phyloP scores from a whole-genome alignment of 257 asterid species.

The Apocynum venetum region DNA sequence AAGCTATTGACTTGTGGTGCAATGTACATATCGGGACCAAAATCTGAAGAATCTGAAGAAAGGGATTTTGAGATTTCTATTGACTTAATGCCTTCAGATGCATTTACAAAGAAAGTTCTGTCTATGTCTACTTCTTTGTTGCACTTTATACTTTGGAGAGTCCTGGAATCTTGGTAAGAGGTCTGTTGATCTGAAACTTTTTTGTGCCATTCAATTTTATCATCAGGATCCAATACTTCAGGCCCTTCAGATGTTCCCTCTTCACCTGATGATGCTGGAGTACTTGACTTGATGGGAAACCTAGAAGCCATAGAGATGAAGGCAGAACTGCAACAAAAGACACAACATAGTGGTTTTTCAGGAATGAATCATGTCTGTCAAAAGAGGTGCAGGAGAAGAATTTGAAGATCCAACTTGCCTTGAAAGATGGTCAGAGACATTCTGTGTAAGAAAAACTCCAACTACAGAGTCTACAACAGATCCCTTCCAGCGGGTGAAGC shows the following conservation, averaged over 20 bases:
- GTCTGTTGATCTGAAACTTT: conserved; percentile 29
- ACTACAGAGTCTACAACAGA: conserved; percentile 52
- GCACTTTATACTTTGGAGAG: conserved; percentile 28
- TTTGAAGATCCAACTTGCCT: conserved; percentile 31
- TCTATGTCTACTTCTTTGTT: conserved; percentile 28
- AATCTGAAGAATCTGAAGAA: conserved; percentile 32
- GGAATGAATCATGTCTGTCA: background rate
- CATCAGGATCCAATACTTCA: conserved; percentile 44
- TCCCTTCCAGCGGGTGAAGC: conserved; percentile 58
- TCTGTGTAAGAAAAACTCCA: conserved; percentile 57
- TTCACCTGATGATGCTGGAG: conserved; percentile 33
- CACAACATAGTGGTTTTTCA: background rate
- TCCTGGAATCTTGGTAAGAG: conserved; percentile 31
- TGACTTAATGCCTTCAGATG: conserved; percentile 26
- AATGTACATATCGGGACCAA: conserved; percentile 31
- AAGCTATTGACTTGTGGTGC: conserved; percentile 38
- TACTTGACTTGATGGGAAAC: conserved; percentile 36
- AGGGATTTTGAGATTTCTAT: conserved; percentile 30
- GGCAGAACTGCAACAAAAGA: conserved; percentile 44
- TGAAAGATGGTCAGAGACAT: conserved; percentile 56
- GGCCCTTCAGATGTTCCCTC: conserved; percentile 40
- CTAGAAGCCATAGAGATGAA: conserved; percentile 50
- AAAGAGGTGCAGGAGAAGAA: background rate
- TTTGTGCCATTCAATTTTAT: conserved; percentile 36
- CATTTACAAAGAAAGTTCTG: conserved; percentile 23